phyloP scores from a whole-genome alignment of 305 asterid genomes.

The Fraxinus xanthoxyloides region DNA sequence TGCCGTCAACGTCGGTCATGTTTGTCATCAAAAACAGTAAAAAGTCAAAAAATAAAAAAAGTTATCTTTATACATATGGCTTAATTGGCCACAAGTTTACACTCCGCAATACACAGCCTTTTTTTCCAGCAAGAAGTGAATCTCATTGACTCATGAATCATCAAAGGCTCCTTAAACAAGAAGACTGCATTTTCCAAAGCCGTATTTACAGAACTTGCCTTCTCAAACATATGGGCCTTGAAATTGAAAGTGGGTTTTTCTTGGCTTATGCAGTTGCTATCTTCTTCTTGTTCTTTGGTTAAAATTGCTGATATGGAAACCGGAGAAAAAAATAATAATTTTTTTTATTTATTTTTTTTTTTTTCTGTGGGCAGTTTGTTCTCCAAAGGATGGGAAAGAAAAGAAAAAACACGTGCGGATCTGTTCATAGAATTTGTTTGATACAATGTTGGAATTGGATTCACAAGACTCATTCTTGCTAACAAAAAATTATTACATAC shows the following conservation, averaged over 20 bases:
- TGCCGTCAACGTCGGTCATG: too few relatives aligned
- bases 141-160: slow-evolving; percentile 25
- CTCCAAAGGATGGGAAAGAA: background rate
- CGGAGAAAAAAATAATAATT: too few relatives aligned
- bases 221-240: slow-evolving; percentile 28
- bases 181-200: slow-evolving; percentile 32
- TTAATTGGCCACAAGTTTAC: slow-evolving; percentile 13
- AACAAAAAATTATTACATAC: background rate
- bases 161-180: slow-evolving; percentile 24
- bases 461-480: slow-evolving; percentile 39
- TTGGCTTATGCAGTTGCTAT: background rate
- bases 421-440: background rate
- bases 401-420: background rate
- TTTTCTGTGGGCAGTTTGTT: background rate
- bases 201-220: slow-evolving; percentile 30
- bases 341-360: too few relatives aligned
- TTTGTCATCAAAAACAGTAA: too few relatives aligned
- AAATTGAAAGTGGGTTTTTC: slow-evolving; percentile 29
- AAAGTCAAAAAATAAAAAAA: too few relatives aligned
- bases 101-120: background rate
- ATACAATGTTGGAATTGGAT: slow-evolving; percentile 31
- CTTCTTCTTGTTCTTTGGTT: slow-evolving; percentile 27
- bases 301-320: slow-evolving; percentile 23
- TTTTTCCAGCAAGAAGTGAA: slow-evolving; percentile 9
- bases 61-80: too few relatives aligned